A percentile compares a stretch with the other conserved stretches of the same genome.
These are phyloP conservation scores for Remersonia thermophila DNA, from an alignment of 2,329 filamentous ascomycete genomes.

Conservation along the genomic window DNA sequence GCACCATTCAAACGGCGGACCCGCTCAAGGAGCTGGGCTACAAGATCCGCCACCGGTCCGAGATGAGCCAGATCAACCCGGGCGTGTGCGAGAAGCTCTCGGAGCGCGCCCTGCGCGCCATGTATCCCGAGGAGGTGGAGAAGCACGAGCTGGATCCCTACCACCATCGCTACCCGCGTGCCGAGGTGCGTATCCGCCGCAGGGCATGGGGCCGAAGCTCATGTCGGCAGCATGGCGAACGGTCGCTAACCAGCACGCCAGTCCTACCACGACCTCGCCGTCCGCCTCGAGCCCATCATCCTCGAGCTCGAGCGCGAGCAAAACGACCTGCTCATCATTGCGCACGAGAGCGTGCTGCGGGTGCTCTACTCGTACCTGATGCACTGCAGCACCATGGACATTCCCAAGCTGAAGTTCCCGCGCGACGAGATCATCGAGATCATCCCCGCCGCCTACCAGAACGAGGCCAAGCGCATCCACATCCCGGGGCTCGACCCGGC, in stretches of 20 bases:
- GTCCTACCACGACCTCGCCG: slow-evolving; percentile 98
- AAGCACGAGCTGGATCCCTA: slow-evolving; percentile 95
- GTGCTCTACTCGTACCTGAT: slow-evolving; percentile 96
- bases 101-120: slow-evolving; percentile 63
- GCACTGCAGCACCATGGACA: slow-evolving; percentile 93
- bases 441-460: slow-evolving; percentile 94
- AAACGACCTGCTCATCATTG: slow-evolving; percentile 95
- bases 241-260: slow-evolving; percentile 30
- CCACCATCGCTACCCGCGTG: slow-evolving; percentile 88
- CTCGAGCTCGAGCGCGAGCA: slow-evolving; percentile 93
- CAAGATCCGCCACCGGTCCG: slow-evolving; percentile 79
- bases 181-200: slow-evolving; percentile 79
- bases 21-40: slow-evolving; percentile 69
- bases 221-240: background rate
- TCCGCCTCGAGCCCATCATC: slow-evolving; percentile 93
- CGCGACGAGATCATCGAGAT: slow-evolving; percentile 98
- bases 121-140: slow-evolving; percentile 81
- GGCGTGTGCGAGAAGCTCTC: slow-evolving; percentile 92
- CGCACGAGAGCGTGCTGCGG: slow-evolving; percentile 92
- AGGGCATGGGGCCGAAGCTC: too few relatives aligned
- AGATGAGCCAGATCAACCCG: slow-evolving; percentile 95
- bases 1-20: slow-evolving; percentile 82
- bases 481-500: slow-evolving; percentile 57
- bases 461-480: slow-evolving; percentile 80
- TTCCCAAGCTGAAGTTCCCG: slow-evolving; percentile 84